Evolutionary conservation across 805 yeast species (phyloP), one percentile per base, ranked within the genome.

Genomic region (Yamadazyma insecticola): DNA sequence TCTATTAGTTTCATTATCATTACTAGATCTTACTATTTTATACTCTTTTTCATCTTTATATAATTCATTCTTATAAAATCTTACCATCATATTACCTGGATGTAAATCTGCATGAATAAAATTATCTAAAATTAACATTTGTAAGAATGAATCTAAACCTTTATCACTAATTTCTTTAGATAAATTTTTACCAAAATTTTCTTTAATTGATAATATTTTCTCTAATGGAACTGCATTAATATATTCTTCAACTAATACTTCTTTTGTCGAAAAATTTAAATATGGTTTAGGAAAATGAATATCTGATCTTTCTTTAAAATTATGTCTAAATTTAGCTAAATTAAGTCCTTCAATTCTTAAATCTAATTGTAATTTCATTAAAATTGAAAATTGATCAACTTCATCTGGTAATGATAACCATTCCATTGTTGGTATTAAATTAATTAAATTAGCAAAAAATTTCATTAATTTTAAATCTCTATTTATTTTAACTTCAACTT

Each of bases 31-130:
- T 10, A 63, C 62, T 13, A 63, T 56, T 40, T 58, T 57, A 46
- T 64, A 62, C 37, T 64, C 70, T 36, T 55, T 61, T 32, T 53
- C 63, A 37, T 70, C 74, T 34, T 51, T 57, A 37, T 55, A 58
- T 33, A 56, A 34, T 35, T 63, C 70, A 33, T 64, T 70, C 43
- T 76, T 76, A 44, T 79, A 69, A 46, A 84, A 78, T 28, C 86
- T 61, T 6, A 86, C 74, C 67, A 88, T 75, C 50, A 92, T 85
- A 54, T 92, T 92, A 3, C 99, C 99, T 0, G 98, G 97, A 45
- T 92, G 99, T 37, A 92, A 66, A 60, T 92, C 99, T 0, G 97
- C 90, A 55, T 92, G 99, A 26, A 89, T 86, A 55, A 92, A 92
- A 54, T 92, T 89, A 60, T 92, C 95, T 32, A 90, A 58, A 30